Evolutionary conservation across 2,329 filamentous ascomycete species (phyloP).

Genomic region (Monosporascus sp.): DNA sequence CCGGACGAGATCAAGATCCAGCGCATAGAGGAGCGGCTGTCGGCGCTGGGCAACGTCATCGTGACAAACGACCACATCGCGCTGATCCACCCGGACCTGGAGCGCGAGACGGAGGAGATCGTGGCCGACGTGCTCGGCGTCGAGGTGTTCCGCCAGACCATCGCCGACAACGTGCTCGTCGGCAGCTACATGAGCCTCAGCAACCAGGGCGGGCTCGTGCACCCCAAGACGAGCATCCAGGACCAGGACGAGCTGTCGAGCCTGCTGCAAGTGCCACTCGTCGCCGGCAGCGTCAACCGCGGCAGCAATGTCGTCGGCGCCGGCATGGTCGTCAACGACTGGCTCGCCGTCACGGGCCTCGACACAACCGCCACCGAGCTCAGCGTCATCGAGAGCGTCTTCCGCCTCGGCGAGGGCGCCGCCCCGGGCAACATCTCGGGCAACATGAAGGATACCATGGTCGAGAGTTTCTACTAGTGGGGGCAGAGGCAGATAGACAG

Average conservation of each 20-base stretch:
- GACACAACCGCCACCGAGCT: slow-evolving; percentile 97
- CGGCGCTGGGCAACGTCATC: slow-evolving; percentile 94
- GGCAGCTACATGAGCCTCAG: slow-evolving; percentile 95
- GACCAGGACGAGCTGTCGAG: slow-evolving; percentile 96
- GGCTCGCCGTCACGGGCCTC: slow-evolving; percentile 88
- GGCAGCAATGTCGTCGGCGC: slow-evolving; percentile 93
- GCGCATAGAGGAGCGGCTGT: slow-evolving; percentile 94
- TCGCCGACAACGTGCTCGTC: slow-evolving; percentile 94
- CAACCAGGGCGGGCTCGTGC: slow-evolving; percentile 94
- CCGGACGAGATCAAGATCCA: slow-evolving; percentile 91
- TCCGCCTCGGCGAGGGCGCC: slow-evolving; percentile 83
- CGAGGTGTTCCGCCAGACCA: slow-evolving; percentile 88
- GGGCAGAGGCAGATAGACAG: not conserved
- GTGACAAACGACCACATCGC: slow-evolving; percentile 96
- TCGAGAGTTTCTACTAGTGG: slow-evolving; percentile 92
- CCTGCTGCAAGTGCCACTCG: slow-evolving; percentile 89
- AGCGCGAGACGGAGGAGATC: slow-evolving; percentile 97
- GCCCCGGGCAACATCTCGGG: slow-evolving; percentile 75
- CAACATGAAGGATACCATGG: slow-evolving; percentile 93
- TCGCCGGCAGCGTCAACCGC: slow-evolving; percentile 89
- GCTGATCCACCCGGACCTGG: slow-evolving; percentile 90
- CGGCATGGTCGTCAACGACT: slow-evolving; percentile 96
- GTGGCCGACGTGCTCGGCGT: slow-evolving; percentile 90
- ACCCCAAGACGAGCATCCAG: slow-evolving; percentile 94
- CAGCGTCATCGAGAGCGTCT: slow-evolving; percentile 93